phyloP scores from a whole-genome alignment of 129 eudicot species.

The Artemisia annua region DNA sequence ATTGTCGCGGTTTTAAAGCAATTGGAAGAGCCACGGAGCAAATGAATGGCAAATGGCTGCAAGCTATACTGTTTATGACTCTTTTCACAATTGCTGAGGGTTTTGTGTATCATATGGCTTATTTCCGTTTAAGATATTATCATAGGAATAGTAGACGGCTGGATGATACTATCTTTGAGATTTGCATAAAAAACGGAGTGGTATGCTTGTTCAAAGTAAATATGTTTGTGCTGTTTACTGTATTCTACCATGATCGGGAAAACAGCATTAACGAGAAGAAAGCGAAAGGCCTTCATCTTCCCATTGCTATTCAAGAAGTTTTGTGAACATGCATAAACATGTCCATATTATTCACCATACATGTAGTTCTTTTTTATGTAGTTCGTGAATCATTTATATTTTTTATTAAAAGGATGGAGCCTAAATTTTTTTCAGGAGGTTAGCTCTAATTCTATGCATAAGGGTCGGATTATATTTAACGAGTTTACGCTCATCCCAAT shows the following conservation, averaged over 20 bases:
- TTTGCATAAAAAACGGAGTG: not conserved
- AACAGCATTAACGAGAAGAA: not conserved
- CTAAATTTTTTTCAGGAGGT: no score
- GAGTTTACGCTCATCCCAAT: no score
- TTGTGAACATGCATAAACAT: no score
- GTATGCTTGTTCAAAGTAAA: conserved; percentile 18
- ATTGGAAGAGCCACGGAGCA: conserved; percentile 24
- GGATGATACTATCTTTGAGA: not conserved
- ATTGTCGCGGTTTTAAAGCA: conserved; percentile 22
- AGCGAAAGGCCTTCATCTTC: not conserved
- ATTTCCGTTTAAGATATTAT: not conserved
- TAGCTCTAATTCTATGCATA: no score
- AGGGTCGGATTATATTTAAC: no score
- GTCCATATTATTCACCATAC: no score
- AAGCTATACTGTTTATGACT: conserved; percentile 15
- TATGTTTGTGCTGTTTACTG: conserved; percentile 23
- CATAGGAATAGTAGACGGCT: not conserved
- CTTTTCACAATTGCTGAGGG: not conserved
- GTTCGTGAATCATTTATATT: no score
- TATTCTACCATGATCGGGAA: conserved; percentile 33
- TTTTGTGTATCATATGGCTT: not conserved
- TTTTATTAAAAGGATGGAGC: no score
- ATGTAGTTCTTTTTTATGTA: no score
- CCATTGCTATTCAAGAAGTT: not conserved
- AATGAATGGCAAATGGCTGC: conserved; percentile 17